A percentile compares a stretch with the other conserved stretches of the same genome.
phyloP scores from a whole-genome alignment of 306 rosid genomes.

The Astragalus glycyphyllos region DNA sequence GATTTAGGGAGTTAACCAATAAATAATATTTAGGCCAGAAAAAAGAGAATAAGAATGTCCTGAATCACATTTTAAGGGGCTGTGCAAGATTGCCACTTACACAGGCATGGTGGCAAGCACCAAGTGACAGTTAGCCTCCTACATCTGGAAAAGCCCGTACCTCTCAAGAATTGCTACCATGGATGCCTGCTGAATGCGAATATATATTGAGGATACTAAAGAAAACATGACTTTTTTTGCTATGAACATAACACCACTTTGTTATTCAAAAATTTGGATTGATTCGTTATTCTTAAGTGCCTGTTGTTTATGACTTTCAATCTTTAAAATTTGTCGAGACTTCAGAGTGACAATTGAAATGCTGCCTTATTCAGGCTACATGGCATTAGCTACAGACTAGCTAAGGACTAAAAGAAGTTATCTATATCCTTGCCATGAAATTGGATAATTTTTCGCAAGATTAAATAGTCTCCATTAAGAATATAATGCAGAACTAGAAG shows the following conservation, averaged over 20 bases:
- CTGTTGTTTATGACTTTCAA: slow-evolving; percentile 15
- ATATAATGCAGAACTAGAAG: background rate
- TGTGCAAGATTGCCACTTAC: slow-evolving; percentile 22
- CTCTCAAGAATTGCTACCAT: slow-evolving; percentile 36
- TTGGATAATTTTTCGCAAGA: background rate
- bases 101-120: slow-evolving; percentile 31
- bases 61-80: slow-evolving; percentile 33
- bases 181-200: slow-evolving; percentile 22
- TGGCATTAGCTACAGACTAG: slow-evolving; percentile 5
- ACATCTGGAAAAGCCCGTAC: background rate
- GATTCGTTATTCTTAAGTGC: slow-evolving; percentile 4
- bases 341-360: slow-evolving; percentile 20
- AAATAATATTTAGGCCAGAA: slow-evolving; percentile 7
- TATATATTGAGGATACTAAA: slow-evolving; percentile 35
- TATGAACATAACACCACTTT: slow-evolving; percentile 8
- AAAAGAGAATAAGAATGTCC: slow-evolving; percentile 19
- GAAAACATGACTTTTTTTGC: slow-evolving; percentile 33
- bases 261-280: slow-evolving; percentile 11
- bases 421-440: slow-evolving; percentile 16
- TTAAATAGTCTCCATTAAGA: background rate
- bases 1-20: slow-evolving; percentile 29
- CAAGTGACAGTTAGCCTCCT: slow-evolving; percentile 25
- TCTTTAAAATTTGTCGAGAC: slow-evolving; percentile 25
- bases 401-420: slow-evolving; percentile 2
- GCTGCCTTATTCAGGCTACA: slow-evolving; percentile 3